phyloP scores from a whole-genome alignment of 768 basidiomycete species.

The Mycena crocata region DNA sequence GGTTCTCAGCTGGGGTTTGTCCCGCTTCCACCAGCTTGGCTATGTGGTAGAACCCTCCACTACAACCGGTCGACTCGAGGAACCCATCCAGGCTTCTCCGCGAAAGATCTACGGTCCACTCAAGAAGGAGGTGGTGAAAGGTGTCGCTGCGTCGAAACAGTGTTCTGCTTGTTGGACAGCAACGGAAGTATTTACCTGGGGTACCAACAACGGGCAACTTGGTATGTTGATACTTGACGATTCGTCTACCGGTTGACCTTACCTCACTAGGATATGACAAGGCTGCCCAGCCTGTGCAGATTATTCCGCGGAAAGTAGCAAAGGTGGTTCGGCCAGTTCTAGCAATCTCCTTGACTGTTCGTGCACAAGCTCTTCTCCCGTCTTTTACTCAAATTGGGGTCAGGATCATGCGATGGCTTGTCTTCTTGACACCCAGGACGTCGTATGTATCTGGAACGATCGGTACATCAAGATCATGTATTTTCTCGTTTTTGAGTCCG shows the following conservation, averaged over 20 bases:
- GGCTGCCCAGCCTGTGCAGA: constrained; percentile 76
- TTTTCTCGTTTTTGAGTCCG: constrained; percentile 30
- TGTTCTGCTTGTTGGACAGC: constrained; percentile 92
- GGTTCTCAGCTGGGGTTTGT: constrained; percentile 91
- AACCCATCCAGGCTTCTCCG: constrained; percentile 81
- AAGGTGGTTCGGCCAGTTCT: constrained; percentile 77
- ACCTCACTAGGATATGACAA: constrained; percentile 76
- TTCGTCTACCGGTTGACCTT: not conserved
- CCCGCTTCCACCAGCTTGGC: constrained; percentile 90
- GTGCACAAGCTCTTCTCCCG: constrained; percentile 38
- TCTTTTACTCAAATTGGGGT: not conserved
- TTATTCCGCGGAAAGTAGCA: constrained; percentile 84
- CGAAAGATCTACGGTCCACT: constrained; percentile 79
- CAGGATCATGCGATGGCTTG: constrained; percentile 89
- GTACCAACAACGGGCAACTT: constrained; percentile 92
- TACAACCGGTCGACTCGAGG: constrained; percentile 62
- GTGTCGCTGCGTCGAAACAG: constrained; percentile 88
- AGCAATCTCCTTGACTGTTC: constrained; percentile 79
- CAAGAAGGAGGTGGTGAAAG: constrained; percentile 81
- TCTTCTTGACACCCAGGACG: constrained; percentile 82
- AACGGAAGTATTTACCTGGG: constrained; percentile 86
- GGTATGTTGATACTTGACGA: constrained; percentile 50
- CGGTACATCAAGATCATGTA: constrained; percentile 80
- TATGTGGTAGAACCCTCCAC: constrained; percentile 75
- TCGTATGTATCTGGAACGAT: constrained; percentile 86